Percentiles rank a stretch among this genome's conserved stretches.
These are phyloP conservation scores for Ceratocystis lukuohia DNA, from an alignment of 2,329 filamentous ascomycete species.

Conservation along the genomic window DNA sequence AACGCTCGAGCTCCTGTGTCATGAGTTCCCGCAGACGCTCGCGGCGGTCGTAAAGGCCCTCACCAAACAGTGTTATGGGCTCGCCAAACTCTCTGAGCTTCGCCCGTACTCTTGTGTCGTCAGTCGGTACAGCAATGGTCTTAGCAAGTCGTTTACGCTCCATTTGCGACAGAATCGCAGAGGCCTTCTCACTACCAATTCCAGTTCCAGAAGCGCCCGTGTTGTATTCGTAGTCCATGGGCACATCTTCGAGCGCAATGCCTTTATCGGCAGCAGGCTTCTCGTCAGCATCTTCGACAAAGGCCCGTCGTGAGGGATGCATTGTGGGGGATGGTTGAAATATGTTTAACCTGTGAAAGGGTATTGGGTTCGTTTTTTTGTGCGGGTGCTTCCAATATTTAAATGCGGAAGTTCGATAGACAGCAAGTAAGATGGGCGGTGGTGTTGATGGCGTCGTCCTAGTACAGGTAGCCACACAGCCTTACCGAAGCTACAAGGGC, in stretches of 20 bases:
- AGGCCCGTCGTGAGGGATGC: constrained; percentile 83
- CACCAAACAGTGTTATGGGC: constrained; percentile 87
- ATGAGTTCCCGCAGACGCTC: constrained; percentile 75
- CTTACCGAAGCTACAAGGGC: not conserved
- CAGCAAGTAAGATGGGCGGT: not conserved
- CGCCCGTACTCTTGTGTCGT: constrained; percentile 73
- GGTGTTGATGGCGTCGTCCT: too few species aligned
- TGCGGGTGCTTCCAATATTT: not conserved
- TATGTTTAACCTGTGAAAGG: not conserved
- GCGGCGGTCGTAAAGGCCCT: constrained; percentile 71
- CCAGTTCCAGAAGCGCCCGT: constrained; percentile 53
- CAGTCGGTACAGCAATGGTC: constrained; percentile 81
- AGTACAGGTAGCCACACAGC: not conserved
- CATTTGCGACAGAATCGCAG: constrained; percentile 75
- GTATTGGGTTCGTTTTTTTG: not conserved
- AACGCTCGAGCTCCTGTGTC: constrained; percentile 51
- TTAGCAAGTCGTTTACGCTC: constrained; percentile 81
- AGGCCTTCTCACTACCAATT: constrained; percentile 66
- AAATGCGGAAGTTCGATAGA: not conserved
- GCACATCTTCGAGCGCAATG: constrained; percentile 39
- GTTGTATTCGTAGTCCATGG: constrained; percentile 70
- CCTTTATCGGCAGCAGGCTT: constrained; percentile 30
- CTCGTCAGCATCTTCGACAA: constrained; percentile 69
- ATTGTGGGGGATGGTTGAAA: constrained; percentile 36
- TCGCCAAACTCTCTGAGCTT: constrained; percentile 78